Evolutionary conservation across 2,329 filamentous ascomycete species (phyloP).

Genomic region (Paramyrothecium sp.): DNA sequence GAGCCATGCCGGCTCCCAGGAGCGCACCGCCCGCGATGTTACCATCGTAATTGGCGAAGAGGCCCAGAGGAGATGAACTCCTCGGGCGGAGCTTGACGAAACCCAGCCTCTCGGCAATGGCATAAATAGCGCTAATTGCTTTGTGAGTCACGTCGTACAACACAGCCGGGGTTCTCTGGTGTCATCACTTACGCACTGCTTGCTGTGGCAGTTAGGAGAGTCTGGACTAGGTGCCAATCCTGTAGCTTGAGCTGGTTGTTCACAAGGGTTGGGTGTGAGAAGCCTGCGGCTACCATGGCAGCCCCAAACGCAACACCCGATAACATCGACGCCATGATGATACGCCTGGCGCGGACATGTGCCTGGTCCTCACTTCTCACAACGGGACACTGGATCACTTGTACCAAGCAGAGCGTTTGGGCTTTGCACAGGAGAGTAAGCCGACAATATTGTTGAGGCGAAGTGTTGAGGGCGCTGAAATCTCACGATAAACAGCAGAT

Average conservation of each 20-base stretch:
- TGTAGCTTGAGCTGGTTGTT: conserved; percentile 57
- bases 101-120: conserved; percentile 40
- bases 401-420: too few relatives aligned
- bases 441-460: too few relatives aligned
- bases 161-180: not conserved
- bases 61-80: conserved; percentile 47
- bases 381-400: too few relatives aligned
- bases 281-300: conserved; percentile 58
- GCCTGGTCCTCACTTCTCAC: too few relatives aligned
- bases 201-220: conserved; percentile 61
- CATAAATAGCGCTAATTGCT: conserved; percentile 39
- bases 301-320: conserved; percentile 61
- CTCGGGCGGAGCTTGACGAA: conserved; percentile 46
- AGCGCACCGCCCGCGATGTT: conserved; percentile 63
- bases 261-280: conserved; percentile 60
- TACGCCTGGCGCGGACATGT: not conserved
- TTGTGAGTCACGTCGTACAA: not conserved
- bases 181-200: conserved; percentile 54
- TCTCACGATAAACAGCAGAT: too few relatives aligned
- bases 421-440: too few relatives aligned
- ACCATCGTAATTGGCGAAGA: conserved; percentile 58
- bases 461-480: too few relatives aligned
- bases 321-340: conserved; percentile 31
- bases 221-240: conserved; percentile 65
- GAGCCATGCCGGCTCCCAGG: conserved; percentile 64